Evolutionary conservation across 139 green algal genomes (phyloP).

Genomic region (Nannochloris sp.): DNA sequence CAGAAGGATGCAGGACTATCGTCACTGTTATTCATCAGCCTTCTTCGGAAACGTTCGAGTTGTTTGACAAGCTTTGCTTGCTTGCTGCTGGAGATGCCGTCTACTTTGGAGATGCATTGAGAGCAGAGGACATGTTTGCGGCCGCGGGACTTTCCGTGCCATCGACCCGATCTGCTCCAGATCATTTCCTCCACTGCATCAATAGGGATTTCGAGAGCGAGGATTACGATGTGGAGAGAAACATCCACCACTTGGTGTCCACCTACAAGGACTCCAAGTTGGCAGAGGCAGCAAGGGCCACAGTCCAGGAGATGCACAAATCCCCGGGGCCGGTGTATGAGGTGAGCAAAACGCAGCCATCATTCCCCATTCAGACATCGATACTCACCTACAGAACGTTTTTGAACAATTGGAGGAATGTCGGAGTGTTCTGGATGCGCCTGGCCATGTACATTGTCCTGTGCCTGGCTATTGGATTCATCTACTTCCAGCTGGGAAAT

Average conservation of each 20-base stretch:
- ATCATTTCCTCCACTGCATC: slow-evolving; percentile 63
- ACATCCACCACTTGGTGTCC: slow-evolving; percentile 27
- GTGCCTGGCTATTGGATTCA: slow-evolving; percentile 20
- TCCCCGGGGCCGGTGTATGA: slow-evolving; percentile 13
- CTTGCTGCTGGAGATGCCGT: slow-evolving; percentile 32
- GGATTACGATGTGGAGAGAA: slow-evolving; percentile 13
- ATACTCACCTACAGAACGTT: slow-evolving; percentile 37
- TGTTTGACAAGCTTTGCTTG: slow-evolving; percentile 52
- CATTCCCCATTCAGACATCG: slow-evolving; percentile 6
- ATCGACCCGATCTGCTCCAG: slow-evolving; percentile 35
- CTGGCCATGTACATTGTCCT: slow-evolving; percentile 33
- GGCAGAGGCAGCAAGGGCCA: background rate
- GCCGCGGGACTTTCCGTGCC: slow-evolving; percentile 48
- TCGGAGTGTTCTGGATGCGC: slow-evolving; percentile 61
- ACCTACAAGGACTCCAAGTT: slow-evolving; percentile 18
- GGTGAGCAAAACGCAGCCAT: background rate
- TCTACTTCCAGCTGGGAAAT: slow-evolving; percentile 38
- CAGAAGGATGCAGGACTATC: slow-evolving; percentile 33
- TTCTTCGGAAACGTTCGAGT: slow-evolving; percentile 41
- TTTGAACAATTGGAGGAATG: slow-evolving; percentile 52
- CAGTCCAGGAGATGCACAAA: slow-evolving; percentile 2
- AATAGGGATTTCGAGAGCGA: slow-evolving; percentile 50
- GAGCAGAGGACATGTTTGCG: slow-evolving; percentile 42
- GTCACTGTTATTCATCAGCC: slow-evolving; percentile 58
- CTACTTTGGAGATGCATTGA: slow-evolving; percentile 43